Conservation (phyloP, 2,329 filamentous ascomycete species). For the Coccinonectria pachysandricola region DNA sequence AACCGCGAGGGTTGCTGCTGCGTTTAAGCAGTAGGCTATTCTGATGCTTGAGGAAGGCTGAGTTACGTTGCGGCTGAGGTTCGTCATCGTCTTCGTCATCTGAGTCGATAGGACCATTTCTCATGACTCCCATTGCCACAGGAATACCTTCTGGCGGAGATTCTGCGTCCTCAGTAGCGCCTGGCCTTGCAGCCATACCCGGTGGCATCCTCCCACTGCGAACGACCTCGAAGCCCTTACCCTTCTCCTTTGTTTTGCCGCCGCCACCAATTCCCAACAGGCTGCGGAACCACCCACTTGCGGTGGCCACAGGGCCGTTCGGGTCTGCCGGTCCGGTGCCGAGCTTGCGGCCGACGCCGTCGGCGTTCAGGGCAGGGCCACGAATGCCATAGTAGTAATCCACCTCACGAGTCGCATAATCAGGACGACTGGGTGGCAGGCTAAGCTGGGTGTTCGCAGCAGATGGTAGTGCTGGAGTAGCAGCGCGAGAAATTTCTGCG, state of each 20-base stretch:
- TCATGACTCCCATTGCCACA: conserved; percentile 50
- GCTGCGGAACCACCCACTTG: conserved; percentile 77
- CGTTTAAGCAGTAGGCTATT: conserved; percentile 33
- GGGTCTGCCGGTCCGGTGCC: conserved; percentile 94
- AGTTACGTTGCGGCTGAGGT: conserved; percentile 15
- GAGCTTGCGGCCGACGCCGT: conserved; percentile 69
- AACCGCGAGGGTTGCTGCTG: conserved; percentile 38
- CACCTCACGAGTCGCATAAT: conserved; percentile 89
- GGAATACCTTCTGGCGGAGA: conserved; percentile 57
- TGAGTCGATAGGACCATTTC: conserved; percentile 53
- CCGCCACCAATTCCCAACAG: too few relatives aligned
- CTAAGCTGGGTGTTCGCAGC: conserved; percentile 21
- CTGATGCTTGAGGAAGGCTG: conserved; percentile 18
- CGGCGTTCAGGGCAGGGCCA: conserved; percentile 75
- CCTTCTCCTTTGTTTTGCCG: conserved; percentile 88
- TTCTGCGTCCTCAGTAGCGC: conserved; percentile 51
- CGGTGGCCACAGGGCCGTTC: conserved; percentile 80
- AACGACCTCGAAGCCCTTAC: conserved; percentile 95
- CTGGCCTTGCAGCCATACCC: conserved; percentile 48
- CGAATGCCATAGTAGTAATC: conserved; percentile 95
- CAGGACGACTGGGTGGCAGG: conserved; percentile 51
- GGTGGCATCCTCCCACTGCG: conserved; percentile 79
- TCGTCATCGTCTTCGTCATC: conserved; percentile 46
- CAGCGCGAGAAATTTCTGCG: conserved; percentile 30
- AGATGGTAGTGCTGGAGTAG: conserved; percentile 32